A percentile compares a stretch with the other conserved stretches of the same genome.
Conservation (phyloP, 1,284 basidiomycete genomes). For the Mycosarcoma mackinlayi region DNA sequence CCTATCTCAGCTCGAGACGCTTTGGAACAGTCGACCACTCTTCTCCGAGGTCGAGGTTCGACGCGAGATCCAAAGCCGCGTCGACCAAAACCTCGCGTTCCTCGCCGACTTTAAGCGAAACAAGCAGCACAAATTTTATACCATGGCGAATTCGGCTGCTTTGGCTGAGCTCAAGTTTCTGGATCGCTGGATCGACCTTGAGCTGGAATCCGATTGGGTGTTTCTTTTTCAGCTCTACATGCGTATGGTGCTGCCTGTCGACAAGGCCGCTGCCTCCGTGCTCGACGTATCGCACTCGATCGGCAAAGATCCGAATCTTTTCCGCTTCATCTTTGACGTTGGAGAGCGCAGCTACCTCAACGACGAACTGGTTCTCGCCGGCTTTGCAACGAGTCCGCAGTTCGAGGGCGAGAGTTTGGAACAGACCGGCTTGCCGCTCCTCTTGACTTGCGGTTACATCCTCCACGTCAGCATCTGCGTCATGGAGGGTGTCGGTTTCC, state of each 20-base stretch:
- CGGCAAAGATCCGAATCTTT: slow-evolving; percentile 4
- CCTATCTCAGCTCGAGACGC: slow-evolving; percentile 18
- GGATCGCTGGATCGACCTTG: slow-evolving; percentile 24
- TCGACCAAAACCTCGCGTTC: slow-evolving; percentile 7
- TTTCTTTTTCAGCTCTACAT: slow-evolving; percentile 14
- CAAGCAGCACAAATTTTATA: slow-evolving; percentile 15
- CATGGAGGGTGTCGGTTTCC: slow-evolving; percentile 14
- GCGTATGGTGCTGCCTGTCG: slow-evolving; percentile 9
- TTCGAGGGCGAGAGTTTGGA: slow-evolving; percentile 13
- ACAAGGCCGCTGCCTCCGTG: slow-evolving; percentile 1
- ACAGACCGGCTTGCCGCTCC: slow-evolving; percentile 15
- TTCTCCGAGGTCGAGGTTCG: slow-evolving; percentile 17
- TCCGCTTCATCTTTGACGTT: not conserved
- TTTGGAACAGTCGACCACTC: slow-evolving; percentile 22
- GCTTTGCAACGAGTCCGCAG: slow-evolving; percentile 4
- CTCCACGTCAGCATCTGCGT: slow-evolving; percentile 22
- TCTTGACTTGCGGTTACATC: slow-evolving; percentile 23
- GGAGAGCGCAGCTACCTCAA: slow-evolving; percentile 2
- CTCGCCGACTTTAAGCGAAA: slow-evolving; percentile 5
- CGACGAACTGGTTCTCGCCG: slow-evolving; percentile 12
- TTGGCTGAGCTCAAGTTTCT: slow-evolving; percentile 17
- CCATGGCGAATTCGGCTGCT: slow-evolving; percentile 13
- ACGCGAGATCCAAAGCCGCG: slow-evolving; percentile 10
- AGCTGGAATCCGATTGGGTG: slow-evolving; percentile 16
- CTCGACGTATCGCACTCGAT: slow-evolving; percentile 6